Evolutionary conservation across 768 basidiomycete genomes (phyloP).

Genomic region (Lyophyllum semitale): DNA sequence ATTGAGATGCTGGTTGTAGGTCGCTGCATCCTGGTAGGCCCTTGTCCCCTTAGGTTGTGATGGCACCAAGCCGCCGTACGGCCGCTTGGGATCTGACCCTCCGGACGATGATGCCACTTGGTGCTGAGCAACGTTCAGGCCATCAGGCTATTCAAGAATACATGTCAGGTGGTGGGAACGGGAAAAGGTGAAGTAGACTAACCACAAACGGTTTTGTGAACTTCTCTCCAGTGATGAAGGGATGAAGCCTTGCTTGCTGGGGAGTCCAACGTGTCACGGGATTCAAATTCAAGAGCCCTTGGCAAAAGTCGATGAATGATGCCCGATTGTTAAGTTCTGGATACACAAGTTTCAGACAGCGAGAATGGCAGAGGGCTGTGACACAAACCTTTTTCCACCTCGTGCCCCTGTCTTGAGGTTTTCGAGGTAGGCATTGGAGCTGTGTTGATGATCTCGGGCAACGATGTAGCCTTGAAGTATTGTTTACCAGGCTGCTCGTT

Average conservation of each 20-base stretch:
- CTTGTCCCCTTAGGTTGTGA: constrained; percentile 85
- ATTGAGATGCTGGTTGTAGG: constrained; percentile 92
- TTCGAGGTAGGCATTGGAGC: constrained; percentile 92
- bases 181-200: constrained; percentile 31
- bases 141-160: constrained; percentile 49
- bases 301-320: constrained; percentile 97
- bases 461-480: constrained; percentile 92
- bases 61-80: constrained; percentile 90
- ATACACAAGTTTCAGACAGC: constrained; percentile 1
- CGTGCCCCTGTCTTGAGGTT: constrained; percentile 70
- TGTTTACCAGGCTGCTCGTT: constrained; percentile 99
- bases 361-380: constrained; percentile 7
- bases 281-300: constrained; percentile 91
- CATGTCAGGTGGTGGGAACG: constrained; percentile 5
- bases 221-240: constrained; percentile 98
- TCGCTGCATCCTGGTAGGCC: constrained; percentile 88
- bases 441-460: constrained; percentile 95
- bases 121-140: constrained; percentile 34
- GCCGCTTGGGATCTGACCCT: constrained; percentile 73
- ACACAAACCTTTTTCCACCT: constrained; percentile 84
- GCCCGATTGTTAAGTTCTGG: constrained; percentile 91
- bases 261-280: constrained; percentile 97
- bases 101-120: constrained; percentile 27
- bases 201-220: constrained; percentile 86
- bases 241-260: constrained; percentile 92